Conservation (phyloP, 2,329 filamentous ascomycete species). For the Verticillium tricorpus region DNA sequence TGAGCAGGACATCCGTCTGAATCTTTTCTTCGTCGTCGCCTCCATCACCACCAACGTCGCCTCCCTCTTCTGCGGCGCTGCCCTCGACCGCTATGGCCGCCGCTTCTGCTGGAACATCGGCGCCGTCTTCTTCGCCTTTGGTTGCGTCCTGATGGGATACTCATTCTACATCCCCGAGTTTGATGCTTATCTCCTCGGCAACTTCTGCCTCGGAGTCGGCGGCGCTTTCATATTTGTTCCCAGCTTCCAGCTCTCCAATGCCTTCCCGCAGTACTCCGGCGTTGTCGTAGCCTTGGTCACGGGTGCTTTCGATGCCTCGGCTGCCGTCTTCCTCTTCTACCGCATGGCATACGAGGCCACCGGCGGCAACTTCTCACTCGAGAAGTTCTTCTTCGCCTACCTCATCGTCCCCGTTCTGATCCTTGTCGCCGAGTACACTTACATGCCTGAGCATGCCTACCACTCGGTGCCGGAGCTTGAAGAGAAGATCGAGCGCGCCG, state of each 20-base stretch:
- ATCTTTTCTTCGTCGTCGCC: slow-evolving; percentile 55
- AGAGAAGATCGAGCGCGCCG: slow-evolving; percentile 30
- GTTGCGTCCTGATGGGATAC: slow-evolving; percentile 56
- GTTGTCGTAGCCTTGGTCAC: slow-evolving; percentile 58
- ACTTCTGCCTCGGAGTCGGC: slow-evolving; percentile 56
- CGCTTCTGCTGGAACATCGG: slow-evolving; percentile 59
- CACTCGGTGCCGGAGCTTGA: slow-evolving; percentile 32
- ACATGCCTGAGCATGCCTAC: slow-evolving; percentile 35
- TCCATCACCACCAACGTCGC: slow-evolving; percentile 55
- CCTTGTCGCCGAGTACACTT: slow-evolving; percentile 26
- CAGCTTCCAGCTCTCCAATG: slow-evolving; percentile 61
- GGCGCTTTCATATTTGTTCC: slow-evolving; percentile 62
- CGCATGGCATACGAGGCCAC: slow-evolving; percentile 48
- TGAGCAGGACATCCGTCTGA: slow-evolving; percentile 46
- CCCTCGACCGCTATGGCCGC: slow-evolving; percentile 63
- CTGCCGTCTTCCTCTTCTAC: slow-evolving; percentile 57
- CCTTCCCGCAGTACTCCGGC: slow-evolving; percentile 56
- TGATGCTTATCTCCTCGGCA: slow-evolving; percentile 56
- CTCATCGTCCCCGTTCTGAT: slow-evolving; percentile 28
- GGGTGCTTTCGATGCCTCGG: slow-evolving; percentile 61
- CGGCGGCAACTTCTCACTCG: slow-evolving; percentile 25
- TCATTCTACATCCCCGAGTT: slow-evolving; percentile 47
- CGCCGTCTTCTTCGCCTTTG: slow-evolving; percentile 50
- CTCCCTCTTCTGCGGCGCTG: slow-evolving; percentile 61
- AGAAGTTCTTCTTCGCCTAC: slow-evolving; percentile 35